Evolutionary conservation across 179 eudicot species (phyloP), one percentile per base, ranked within the genome.

Genomic region (Silene noctiflora): DNA sequence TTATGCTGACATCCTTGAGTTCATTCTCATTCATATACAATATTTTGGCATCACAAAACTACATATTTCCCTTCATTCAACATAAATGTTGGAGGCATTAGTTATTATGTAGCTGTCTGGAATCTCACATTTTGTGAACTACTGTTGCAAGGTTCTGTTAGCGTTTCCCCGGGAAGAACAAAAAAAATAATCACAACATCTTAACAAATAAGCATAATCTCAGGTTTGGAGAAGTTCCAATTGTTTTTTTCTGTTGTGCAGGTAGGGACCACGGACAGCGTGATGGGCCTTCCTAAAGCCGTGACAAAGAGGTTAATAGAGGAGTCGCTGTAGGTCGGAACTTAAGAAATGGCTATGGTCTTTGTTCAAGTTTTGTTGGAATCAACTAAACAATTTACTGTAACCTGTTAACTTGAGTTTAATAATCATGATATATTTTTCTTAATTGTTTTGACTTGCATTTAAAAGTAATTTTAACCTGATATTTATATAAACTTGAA

Each of bases 251-350:
- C 14, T 11, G 11, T 74, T 77, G 19, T 81, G 81, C 89, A 94
- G 98, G 89, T 89, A 44, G 98, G 98, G 42, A 82, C 97, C 63
- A 92, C 91, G 13, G 98, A 94, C 78, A 90, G 98, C 46, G 97
- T 94, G 71, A 92, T 92, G 97, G 98, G 98, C 81, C 98, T 94
- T 62, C 97, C 98, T 6, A 92, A 90, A 85, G 91, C 86, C 71
- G 87, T 94, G 4, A 86, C 97, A 4, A 84, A 88, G 75, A 90
- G 84, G 82, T 79, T 94, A 74, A 84, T 94, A 44, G 81, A 63
- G 78, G 98, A 92, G 79, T 90, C 87, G 25, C 79, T 91, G 14
- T 87, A 87, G 67, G 60, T 13, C 13, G 7, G 62, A 60, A 27
- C 56, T 4, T 4, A 17, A 61, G 67, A 8, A 46, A 35, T 55